These are phyloP conservation scores for Artemisia argyi DNA, from an alignment of 129 eudicot genomes.

Conservation along the genomic window DNA sequence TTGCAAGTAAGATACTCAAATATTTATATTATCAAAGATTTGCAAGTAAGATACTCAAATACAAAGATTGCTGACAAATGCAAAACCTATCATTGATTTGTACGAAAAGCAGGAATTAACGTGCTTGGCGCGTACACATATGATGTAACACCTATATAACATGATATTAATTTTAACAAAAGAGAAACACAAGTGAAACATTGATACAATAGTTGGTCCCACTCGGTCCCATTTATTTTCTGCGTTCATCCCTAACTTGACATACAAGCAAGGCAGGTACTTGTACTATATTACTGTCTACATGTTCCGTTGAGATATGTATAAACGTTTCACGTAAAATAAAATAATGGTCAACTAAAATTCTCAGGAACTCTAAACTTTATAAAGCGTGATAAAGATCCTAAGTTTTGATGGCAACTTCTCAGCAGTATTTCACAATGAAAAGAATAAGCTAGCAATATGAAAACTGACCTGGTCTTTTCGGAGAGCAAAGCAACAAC, in stretches of 20 bases:
- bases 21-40: neutral
- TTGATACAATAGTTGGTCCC: conserved; percentile 14
- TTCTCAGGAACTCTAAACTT: neutral
- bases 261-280: neutral
- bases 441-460: neutral
- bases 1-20: neutral
- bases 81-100: conserved; percentile 11
- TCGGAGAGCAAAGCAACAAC: conserved; percentile 65
- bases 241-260: neutral
- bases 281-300: neutral
- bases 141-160: conserved; percentile 15
- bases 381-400: neutral
- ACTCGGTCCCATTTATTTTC: neutral
- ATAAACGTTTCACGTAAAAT: neutral
- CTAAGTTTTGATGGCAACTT: neutral
- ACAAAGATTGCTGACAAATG: conserved; percentile 3
- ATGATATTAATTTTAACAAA: neutral
- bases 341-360: neutral
- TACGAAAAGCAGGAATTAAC: neutral
- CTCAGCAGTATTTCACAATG: neutral
- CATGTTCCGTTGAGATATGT: neutral
- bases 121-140: neutral
- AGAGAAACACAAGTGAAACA: conserved; percentile 9
- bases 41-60: neutral
- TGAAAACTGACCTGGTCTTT: conserved; percentile 75